Base-by-base conservation (phyloP, 2,329 filamentous ascomycete genomes). In the Thielaviopsis musarum region DNA sequence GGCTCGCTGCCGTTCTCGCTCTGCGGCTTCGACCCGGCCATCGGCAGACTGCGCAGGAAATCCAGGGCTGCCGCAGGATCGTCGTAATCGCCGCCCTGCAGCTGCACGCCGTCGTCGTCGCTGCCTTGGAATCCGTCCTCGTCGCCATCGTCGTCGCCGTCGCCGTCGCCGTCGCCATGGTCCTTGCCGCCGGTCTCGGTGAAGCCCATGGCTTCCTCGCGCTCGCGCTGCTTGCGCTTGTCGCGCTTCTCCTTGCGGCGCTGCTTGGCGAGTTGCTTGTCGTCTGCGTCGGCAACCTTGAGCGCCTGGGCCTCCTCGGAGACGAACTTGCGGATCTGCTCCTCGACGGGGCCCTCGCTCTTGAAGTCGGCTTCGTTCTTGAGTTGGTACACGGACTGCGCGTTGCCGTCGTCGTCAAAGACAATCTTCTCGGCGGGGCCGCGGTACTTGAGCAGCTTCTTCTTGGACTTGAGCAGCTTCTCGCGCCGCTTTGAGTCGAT, bases 401-500 rank as follows among this genome's bases (percentile, higher is more conserved):
- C 78, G 63, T 87, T 84, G 65, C 91, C 91, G 34, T 96, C 89
- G 54, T 95, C 91, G 72, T 97, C 91, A 69, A 91, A 98, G 5
- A 96, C 78, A 7, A 96, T 74, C 69, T 93, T 95, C 49, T 81
- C 84, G 13, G 88, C 87, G 68, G 85, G 87, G 67, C 89, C 88
- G 75, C 90, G 94, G 75, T 88, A 87, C 69, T 95, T 93, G 68
- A 89, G 79, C 64, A 96, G 80, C 71, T 94, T 87, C 78, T 95
- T 95, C 77, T 96, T 97, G 21, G 88, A 94, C 67, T 86, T 86
- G 64, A 97, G 80, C n/a, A 95, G 80, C 74, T 96, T 97, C 73
- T 95, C 91, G 65, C 90, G 85, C 24, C 93, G 88, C 71, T 97
- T 94, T 13, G 90, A 95, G 74, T 98, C 93, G 63, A 98, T 83